Evolutionary conservation across 208 protist species (phyloP), one percentile per base, ranked within the genome.

Genomic region (Herpetomonas tarakana): DNA sequence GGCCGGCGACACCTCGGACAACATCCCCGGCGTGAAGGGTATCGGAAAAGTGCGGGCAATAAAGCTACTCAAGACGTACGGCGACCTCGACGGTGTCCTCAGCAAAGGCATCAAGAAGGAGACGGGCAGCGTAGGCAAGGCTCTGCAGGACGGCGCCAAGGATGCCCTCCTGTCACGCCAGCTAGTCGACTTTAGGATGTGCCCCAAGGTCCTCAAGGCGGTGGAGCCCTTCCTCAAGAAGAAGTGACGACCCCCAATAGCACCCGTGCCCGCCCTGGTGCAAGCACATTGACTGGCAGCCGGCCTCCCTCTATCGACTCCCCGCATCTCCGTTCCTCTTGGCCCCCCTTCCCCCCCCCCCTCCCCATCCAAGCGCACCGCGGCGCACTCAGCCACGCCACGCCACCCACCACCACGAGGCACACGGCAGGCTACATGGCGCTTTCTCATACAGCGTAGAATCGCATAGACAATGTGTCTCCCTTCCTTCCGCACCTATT

Each of bases 51-150:
- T 77, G 16, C 81, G 90, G 1, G 90, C 90, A 16, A 49, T 63
- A n/a, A 68, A 87, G 59, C 78, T 96, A 4, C 63, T 96, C 21
- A 92, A 93, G 59, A 93, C 88, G 69, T 93, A 93, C 72, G 86
- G 90, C 27, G 78, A 92, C 62, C 65, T 96, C 18, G 84, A 96
- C 2, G 82, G 83, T 28, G 78, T 96, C 22, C 76, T 96, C 19
- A 71, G 69, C 11, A 80, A 79, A 16, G 88, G 88, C n/a, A 56
- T 71, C 1, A 81, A 86, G 54, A 76, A 70, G 28, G 76, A 95
- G 44, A 62, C 58, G 26, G 88, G 83, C 0, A 69, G 52, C 35
- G 24, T 95, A n/a, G 78, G 78, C 26, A 81, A 91, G 22, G 26
- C 89, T 6, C 58, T 95, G 47, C 71, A 59, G 19, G 56, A 72